phyloP scores from a whole-genome alignment of 768 basidiomycete species.

The Boletus rubropictus region DNA sequence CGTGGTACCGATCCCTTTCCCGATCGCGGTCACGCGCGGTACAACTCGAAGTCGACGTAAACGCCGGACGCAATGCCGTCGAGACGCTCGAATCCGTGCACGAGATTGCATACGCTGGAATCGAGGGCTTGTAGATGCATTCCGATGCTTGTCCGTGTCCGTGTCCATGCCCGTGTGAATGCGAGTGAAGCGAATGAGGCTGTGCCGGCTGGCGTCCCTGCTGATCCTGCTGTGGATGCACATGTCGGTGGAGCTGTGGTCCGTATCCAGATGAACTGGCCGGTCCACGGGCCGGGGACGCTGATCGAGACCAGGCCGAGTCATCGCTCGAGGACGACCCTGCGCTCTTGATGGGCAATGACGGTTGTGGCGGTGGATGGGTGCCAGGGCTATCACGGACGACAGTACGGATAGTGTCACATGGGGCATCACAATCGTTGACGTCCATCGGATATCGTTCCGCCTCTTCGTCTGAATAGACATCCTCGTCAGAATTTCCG shows the following conservation, averaged over 20 bases:
- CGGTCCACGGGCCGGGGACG: conserved; percentile 20
- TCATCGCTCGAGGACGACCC: conserved; percentile 23
- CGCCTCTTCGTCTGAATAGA: conserved; percentile 22
- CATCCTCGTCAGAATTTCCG: conserved; percentile 26
- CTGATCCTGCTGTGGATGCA: conserved; percentile 12
- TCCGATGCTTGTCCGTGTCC: conserved; percentile 15
- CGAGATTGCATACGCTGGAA: conserved; percentile 29
- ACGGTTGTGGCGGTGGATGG: conserved; percentile 4
- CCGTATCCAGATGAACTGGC: conserved; percentile 6
- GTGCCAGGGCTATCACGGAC: neutral
- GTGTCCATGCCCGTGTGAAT: conserved; percentile 1
- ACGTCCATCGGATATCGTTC: conserved; percentile 24
- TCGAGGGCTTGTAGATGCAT: conserved; percentile 28
- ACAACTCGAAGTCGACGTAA: conserved; percentile 22
- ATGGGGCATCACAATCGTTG: conserved; percentile 9
- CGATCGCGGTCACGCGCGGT: conserved; percentile 18
- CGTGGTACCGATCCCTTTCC: conserved; percentile 16
- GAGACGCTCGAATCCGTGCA: conserved; percentile 32
- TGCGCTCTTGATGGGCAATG: conserved; percentile 10
- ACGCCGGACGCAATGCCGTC: conserved; percentile 30
- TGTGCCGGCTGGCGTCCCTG: conserved; percentile 10
- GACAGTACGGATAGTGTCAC: conserved; percentile 1
- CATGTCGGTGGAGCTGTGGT: conserved; percentile 15
- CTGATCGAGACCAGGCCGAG: conserved; percentile 25
- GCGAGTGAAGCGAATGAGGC: neutral